Evolutionary conservation across 495 filamentous ascomycete genomes (phyloP), one percentile per base, ranked within the genome.

Genomic region (Aspergillus steynii): DNA sequence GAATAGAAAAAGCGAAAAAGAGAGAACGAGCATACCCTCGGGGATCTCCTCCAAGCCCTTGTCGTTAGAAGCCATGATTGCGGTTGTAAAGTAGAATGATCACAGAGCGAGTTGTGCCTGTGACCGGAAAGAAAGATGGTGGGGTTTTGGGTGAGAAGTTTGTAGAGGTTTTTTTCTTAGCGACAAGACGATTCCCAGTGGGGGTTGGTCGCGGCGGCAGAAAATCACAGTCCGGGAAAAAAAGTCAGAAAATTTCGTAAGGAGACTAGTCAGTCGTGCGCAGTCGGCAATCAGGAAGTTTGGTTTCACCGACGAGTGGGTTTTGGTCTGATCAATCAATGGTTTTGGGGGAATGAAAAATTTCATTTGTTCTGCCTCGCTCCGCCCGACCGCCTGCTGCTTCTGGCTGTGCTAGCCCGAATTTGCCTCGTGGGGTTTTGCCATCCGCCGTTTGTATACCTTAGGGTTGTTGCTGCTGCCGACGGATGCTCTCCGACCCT

Each of bases 31-130:
- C 88, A 71, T 85, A 95, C 91, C 84, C 82, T 94, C 91, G 70
- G 88, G 87, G 79, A 97, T 86, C 73, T 97, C 93, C 85, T 97
- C 93, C 80, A 97, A 90, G 78, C 93, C 93, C 83, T 97, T 96
- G 67, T 92, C 90, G 70, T 82, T 83, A 42, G 37, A 42, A 67
- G 92, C 92, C 93, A 97, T 97, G 85, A 89, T 97, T 93, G 91
- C 86, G 86, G 77, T 80, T 81, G 70, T 58, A 67, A 73, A 63
- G 65, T 68, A 70, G 74, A 70, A 70, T 82, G 89, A 93, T 88
- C 88, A 86, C 88, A 90, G 87, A 37, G 83, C 86, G 68, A 42
- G 37, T 42, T 80, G 74, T 85, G 81, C 72, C 77, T 80, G 82
- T 82, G 85, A 86, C 77, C 81, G 71, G 29, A 42, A 42, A 42